Conservation (phyloP, 345 rosid genomes). For the Balakata baccata region DNA sequence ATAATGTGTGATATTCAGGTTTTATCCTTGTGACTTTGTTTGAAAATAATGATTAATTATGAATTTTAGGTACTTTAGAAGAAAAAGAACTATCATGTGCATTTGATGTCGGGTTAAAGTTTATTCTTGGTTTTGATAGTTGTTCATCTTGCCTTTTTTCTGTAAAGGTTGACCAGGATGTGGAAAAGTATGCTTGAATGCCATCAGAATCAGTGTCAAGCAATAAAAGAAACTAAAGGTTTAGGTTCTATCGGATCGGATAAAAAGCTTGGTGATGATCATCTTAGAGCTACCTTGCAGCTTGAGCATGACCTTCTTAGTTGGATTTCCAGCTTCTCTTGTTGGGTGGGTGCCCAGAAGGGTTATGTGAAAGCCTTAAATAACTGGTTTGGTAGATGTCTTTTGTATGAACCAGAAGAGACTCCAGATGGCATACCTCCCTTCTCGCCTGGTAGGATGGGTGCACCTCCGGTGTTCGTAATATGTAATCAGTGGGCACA, state of each 20-base stretch:
- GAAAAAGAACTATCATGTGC: not conserved
- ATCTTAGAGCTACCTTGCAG: conserved; percentile 61
- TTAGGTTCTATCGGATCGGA: conserved; percentile 60
- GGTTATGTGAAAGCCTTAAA: conserved; percentile 70
- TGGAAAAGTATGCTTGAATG: conserved; percentile 93
- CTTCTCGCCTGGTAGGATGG: conserved; percentile 89
- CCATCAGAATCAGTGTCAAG: conserved; percentile 71
- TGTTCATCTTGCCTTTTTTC: conserved; percentile 14
- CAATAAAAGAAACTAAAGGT: conserved; percentile 62
- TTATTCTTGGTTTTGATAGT: conserved; percentile 11
- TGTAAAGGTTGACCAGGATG: conserved; percentile 78
- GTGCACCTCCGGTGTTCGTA: conserved; percentile 89
- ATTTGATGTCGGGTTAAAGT: not conserved
- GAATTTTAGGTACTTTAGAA: not conserved
- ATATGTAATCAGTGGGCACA: conserved; percentile 96
- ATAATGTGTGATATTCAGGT: not conserved
- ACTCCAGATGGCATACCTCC: conserved; percentile 83
- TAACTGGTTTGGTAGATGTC: conserved; percentile 79
- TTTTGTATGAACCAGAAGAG: conserved; percentile 83
- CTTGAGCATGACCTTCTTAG: conserved; percentile 73
- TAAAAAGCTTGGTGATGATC: conserved; percentile 57
- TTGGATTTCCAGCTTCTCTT: conserved; percentile 70
- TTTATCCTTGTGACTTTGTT: not conserved
- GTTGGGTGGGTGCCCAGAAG: conserved; percentile 82
- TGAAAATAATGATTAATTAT: not conserved